phyloP scores from a whole-genome alignment of 148 eudicot genomes.

The Pouteria glomerata region DNA sequence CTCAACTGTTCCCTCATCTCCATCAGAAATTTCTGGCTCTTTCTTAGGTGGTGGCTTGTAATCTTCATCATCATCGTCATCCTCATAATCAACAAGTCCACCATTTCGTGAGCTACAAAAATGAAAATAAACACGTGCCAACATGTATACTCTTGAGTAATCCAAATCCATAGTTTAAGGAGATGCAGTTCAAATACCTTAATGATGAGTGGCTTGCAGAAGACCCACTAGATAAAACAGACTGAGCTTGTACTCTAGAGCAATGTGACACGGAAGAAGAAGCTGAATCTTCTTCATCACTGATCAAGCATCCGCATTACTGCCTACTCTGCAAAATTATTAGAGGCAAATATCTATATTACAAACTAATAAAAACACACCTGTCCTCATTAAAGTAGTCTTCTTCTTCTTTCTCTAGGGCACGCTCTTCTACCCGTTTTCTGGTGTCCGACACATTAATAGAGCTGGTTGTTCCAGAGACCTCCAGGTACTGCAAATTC shows the following conservation, averaged over 20 bases:
- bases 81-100: slow-evolving; percentile 90
- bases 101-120: slow-evolving; percentile 49
- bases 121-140: neutral
- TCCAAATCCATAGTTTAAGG: neutral
- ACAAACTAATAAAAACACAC: slow-evolving; percentile 19
- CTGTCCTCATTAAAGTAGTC: slow-evolving; percentile 95
- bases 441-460: slow-evolving; percentile 48
- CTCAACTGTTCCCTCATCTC: slow-evolving; percentile 54
- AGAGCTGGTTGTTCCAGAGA: slow-evolving; percentile 38
- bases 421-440: slow-evolving; percentile 79
- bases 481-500: slow-evolving; percentile 65
- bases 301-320: slow-evolving; percentile 22
- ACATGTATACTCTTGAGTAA: neutral
- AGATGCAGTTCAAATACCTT: slow-evolving; percentile 39
- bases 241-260: slow-evolving; percentile 32
- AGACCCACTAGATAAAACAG: slow-evolving; percentile 60
- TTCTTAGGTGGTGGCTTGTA: slow-evolving; percentile 85
- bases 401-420: slow-evolving; percentile 95
- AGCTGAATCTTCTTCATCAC: slow-evolving; percentile 96
- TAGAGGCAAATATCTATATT: neutral
- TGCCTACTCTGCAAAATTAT: slow-evolving; percentile 1
- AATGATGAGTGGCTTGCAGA: slow-evolving; percentile 31
- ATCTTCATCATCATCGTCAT: slow-evolving; percentile 93
- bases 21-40: slow-evolving; percentile 50
- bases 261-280: slow-evolving; percentile 48